These are phyloP conservation scores for Priceomyces medius DNA, from an alignment of 805 yeast species.

Conservation along the genomic window DNA sequence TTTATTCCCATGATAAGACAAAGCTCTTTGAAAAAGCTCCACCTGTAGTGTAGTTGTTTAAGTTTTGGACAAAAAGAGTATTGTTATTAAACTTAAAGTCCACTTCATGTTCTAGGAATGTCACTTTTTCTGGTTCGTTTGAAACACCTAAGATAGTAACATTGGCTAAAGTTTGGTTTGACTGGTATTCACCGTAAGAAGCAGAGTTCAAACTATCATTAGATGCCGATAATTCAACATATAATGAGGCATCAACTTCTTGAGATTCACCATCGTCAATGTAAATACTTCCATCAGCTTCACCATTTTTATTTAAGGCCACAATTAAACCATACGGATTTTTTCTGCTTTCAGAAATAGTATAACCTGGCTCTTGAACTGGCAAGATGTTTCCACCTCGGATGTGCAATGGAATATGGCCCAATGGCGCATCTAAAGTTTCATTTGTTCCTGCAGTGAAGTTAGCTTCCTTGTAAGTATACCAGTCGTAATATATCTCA, in stretches of 20 bases:
- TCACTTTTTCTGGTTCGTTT: conserved; percentile 14
- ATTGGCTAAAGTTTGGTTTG: conserved; percentile 17
- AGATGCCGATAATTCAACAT: conserved; percentile 16
- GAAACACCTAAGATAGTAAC: conserved; percentile 21
- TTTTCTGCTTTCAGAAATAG: conserved; percentile 20
- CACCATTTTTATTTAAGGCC: conserved; percentile 17
- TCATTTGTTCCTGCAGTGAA: conserved; percentile 19
- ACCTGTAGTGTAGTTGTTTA: conserved; percentile 13
- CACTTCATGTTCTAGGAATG: conserved; percentile 12
- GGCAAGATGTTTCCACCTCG: conserved; percentile 24
- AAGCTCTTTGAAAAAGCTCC: conserved; percentile 19
- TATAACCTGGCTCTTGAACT: conserved; percentile 23
- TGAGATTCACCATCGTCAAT: conserved; percentile 24
- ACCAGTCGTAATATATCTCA: conserved; percentile 27
- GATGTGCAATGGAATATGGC: conserved; percentile 23
- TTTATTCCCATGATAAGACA: conserved; percentile 20
- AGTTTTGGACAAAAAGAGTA: conserved; percentile 17
- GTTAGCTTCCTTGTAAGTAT: conserved; percentile 15
- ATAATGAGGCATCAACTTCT: conserved; percentile 14
- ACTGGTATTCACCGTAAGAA: conserved; percentile 16
- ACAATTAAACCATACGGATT: conserved; percentile 22
- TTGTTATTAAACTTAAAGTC: conserved; percentile 14
- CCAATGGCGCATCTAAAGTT: conserved; percentile 24
- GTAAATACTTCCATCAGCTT: conserved; percentile 20
- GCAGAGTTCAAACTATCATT: conserved; percentile 10